Base-by-base conservation (phyloP, 257 asterid genomes). In the Solanum arcanum region DNA sequence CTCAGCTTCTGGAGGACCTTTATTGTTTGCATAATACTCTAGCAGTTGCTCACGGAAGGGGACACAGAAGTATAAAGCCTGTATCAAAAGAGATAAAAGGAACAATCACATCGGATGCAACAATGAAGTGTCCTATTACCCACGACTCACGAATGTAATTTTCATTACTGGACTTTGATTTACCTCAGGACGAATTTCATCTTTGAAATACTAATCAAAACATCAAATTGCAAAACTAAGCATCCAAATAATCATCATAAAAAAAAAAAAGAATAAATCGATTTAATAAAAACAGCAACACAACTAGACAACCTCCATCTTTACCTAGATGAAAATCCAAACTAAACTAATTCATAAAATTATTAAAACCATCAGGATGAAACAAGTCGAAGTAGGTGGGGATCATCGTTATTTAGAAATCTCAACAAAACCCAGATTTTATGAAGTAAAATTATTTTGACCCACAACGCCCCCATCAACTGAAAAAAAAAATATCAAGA, bases 31-130 rank as follows among this genome's bases (percentile, higher is more conserved):
- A 91, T 93, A 96, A 91, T 96, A 94, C 88, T 93, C 99, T 85
- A 94, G 91, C 87, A 96, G 88, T 81, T 94, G 95, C 86, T 95
- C 98, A 15, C 99, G 97, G 88, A 96, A 96, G 29, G 99, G 99
- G 3, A 92, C 97, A 86, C 99, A 96, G 86, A 95, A 96, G 89
- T 95, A 96, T 56, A 96, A 94, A 73, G 99, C 96, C 99, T 96
- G 93, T 68, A 25, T 52, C 89, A 75, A 46, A 89, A 73, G 16
- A 52, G 21, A 70, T 47, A 83, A 75, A 72, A 88, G 31, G 52
- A 74, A 21, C 82, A 74, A 39, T 33, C 52, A 68, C 27, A 59
- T 29, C 7, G 23, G 37, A 62, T 29, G 42, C 60, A 41, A 31
- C 31, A 49, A 82, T 23, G 8, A 25, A 33, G 27, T 44, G 62